These are phyloP conservation scores for Mycena vitilis DNA, from an alignment of 768 basidiomycete genomes.

Conservation along the genomic window DNA sequence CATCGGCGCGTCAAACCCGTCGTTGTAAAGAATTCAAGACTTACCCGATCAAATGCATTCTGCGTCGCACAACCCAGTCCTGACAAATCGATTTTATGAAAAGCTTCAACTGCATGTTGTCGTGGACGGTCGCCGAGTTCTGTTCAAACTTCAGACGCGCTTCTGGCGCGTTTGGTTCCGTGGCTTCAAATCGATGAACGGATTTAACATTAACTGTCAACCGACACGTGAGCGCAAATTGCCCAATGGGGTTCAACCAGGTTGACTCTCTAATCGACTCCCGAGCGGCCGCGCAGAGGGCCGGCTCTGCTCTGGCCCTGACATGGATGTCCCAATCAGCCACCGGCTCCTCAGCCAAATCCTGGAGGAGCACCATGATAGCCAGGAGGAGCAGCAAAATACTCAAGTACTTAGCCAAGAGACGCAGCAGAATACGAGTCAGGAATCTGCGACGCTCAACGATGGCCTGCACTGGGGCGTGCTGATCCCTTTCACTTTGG, in stretches of 20 bases:
- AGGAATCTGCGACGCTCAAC: background rate
- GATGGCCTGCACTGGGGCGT: constrained; percentile 25
- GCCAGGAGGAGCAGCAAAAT: background rate
- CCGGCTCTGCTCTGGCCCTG: background rate
- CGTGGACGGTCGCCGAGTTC: no score
- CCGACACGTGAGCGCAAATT: constrained; percentile 27
- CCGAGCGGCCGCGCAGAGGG: background rate
- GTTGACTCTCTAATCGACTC: background rate
- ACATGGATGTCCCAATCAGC: constrained; percentile 26
- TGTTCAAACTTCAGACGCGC: background rate
- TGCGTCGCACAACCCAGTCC: background rate
- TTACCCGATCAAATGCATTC: no score
- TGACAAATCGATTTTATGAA: background rate
- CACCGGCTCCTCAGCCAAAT: background rate
- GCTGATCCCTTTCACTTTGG: constrained; percentile 23
- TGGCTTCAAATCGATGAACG: background rate
- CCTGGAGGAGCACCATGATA: background rate
- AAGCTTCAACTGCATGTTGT: no score
- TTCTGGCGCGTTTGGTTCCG: background rate
- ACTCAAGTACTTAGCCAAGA: constrained; percentile 18
- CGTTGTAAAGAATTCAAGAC: no score
- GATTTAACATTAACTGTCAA: constrained; percentile 11
- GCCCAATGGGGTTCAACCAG: constrained; percentile 22
- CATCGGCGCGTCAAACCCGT: no score
- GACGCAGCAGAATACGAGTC: background rate